Evolutionary conservation across 495 filamentous ascomycete genomes (phyloP), one percentile per base, ranked within the genome.

Genomic region (Pyrenula massariospora): DNA sequence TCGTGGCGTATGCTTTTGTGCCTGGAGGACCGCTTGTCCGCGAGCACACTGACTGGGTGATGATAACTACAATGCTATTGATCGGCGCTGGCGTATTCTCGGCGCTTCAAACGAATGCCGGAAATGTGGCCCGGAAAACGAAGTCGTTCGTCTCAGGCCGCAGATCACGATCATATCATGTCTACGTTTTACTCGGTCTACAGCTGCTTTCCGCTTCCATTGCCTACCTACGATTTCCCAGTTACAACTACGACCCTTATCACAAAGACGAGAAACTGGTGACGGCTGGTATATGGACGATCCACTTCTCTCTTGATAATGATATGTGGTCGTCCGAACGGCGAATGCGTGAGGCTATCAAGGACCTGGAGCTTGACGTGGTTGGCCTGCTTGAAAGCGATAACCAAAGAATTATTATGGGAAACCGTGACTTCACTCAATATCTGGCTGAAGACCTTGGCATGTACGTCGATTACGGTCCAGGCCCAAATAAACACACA

Each of bases 1-100:
- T 95, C 54, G 94, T 99, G 21, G 94, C 94, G 5, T 99, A 99
- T 61, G 94, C 94, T 53, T 99, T 99, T 65, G 94, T 99, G n/a
- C 94, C 93, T 15, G 94, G 94, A 48, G 94, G 93, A 24, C 91
- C 90, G 2, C 75, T 96, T 0, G 85, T 97, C 50, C 85, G 94
- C 22, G 94, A 99, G 66, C 91, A 85, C 62, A 99, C 91, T 22
- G 94, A 97, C 67, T 95, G 90, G 85, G 76, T 99, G 60, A 91
- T 96, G 89, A 78, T 80, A 1, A 79, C 79, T 11, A 94, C 75
- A 62, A 95, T 97, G 87, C 67, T 95, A 10, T 71, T 83, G 60
- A 85, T 97, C 58, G 92, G 88, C 54, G 83, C 82, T 51, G 94
- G 94, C 61, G 83, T 97, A 20, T 95, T 90, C 72, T 84, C 85